Evolutionary conservation across 192 early-diverging fungal species (phyloP), one percentile per base, ranked within the genome.

Genomic region (Podochytrium sp.): DNA sequence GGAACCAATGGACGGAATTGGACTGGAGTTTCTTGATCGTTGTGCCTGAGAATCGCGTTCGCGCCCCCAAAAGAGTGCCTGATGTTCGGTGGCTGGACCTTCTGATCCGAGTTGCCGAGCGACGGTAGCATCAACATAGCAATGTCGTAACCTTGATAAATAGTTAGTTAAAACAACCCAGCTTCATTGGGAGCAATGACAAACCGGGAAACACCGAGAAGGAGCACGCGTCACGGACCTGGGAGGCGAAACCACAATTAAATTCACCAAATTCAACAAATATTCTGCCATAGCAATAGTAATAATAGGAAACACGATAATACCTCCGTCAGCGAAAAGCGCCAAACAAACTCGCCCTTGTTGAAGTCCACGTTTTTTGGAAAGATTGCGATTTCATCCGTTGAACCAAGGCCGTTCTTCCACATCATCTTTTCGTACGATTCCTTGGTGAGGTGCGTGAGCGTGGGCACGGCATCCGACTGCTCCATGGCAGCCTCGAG

Each of bases 361-460:
- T 70, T 64, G 55, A 74, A 82, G 63, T 88, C 68, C 12, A 74
- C 65, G 23, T 64, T 39, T 2, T 76, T 65, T 27, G 88, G 89
- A 64, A 80, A 74, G 16, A 90, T 90, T 12, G 83, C 77, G 29
- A 90, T 86, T 55, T 90, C 82, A 29, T 68, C 47, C 16, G 89
- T 90, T 57, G 74, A 78, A n/a, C 89, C 89, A 1, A 90, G 78
- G 4, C 89, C 89, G 67, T 90, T 90, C 70, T 90, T 88, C 89
- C 88, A 90, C 35, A 74, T 76, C 74, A 75, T 78, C 7, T 61
- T 72, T 7, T 55, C 37, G 55, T 76, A 75, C 29, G 66, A n/a
- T 16, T 76, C 55, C 12, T 29, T n/a, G 6, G 20, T 63, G 18
- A 76, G 37, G 38, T 78, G 38, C 5, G 73, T 65, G 25, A 74